Evolutionary conservation across 768 basidiomycete species (phyloP).

Genomic region (Pleurotus tuoliensis): DNA sequence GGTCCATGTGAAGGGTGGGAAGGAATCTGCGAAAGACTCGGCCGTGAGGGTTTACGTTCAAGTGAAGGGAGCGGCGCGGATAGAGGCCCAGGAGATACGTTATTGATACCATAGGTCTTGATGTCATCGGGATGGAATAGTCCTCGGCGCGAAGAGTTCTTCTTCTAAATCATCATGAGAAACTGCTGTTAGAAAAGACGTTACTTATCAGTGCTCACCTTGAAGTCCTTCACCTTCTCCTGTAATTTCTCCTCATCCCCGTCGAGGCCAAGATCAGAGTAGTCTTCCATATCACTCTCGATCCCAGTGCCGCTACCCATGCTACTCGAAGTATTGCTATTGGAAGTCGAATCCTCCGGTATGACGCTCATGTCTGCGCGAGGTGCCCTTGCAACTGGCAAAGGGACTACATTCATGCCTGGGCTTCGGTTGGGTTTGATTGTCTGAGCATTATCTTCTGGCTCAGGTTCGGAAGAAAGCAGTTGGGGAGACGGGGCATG

Average conservation of each 20-base stretch:
- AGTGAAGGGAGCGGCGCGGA: conserved; percentile 66
- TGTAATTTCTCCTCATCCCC: conserved; percentile 68
- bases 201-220: conserved; percentile 38
- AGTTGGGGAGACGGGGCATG: not conserved
- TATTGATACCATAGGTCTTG: conserved; percentile 63
- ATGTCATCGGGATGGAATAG: conserved; percentile 90
- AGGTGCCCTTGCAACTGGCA: conserved; percentile 59
- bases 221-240: conserved; percentile 82
- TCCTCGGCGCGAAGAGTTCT: conserved; percentile 66
- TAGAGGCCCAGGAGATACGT: conserved; percentile 51
- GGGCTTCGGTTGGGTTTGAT: conserved; percentile 78
- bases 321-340: not conserved
- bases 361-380: conserved; percentile 61
- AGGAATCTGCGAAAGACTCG: conserved; percentile 44
- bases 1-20: conserved; percentile 13
- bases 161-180: conserved; percentile 40
- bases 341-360: conserved; percentile 1
- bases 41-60: conserved; percentile 48
- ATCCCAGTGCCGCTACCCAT: not conserved
- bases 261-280: conserved; percentile 81
- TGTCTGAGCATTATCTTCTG: conserved; percentile 76
- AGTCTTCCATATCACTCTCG: conserved; percentile 65
- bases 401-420: conserved; percentile 33
- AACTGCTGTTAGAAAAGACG: not conserved
- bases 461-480: conserved; percentile 23